These are phyloP conservation scores for Oenanthe javanica DNA, from an alignment of 140 eudicot genomes.

Conservation along the genomic window DNA sequence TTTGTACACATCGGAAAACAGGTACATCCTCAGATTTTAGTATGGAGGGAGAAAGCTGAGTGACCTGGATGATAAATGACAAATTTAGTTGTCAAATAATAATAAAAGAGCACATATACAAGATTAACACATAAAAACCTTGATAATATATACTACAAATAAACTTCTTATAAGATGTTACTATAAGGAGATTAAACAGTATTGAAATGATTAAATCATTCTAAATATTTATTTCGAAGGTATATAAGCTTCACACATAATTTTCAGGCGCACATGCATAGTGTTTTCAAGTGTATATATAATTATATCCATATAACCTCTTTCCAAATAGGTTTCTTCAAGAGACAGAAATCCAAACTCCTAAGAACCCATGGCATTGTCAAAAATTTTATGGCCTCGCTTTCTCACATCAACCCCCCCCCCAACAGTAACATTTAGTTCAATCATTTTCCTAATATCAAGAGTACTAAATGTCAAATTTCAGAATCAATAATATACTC, in stretches of 20 bases:
- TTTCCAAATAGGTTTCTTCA: not conserved
- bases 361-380: not conserved
- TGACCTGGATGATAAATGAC: slow-evolving; percentile 43
- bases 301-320: not conserved
- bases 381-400: not conserved
- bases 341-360: not conserved
- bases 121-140: too few species aligned
- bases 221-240: not conserved
- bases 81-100: not conserved
- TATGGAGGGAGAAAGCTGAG: slow-evolving; percentile 88
- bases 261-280: not conserved
- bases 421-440: not conserved
- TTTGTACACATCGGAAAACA: slow-evolving; percentile 86
- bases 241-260: not conserved
- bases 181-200: not conserved
- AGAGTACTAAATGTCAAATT: not conserved
- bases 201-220: not conserved
- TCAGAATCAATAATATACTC: not conserved
- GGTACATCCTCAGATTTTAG: slow-evolving; percentile 84
- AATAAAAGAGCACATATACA: not conserved
- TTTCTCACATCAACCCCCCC: too few species aligned
- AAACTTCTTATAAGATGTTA: not conserved
- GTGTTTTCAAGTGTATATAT: not conserved
- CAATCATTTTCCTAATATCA: not conserved
- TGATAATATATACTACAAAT: not conserved